Evolutionary conservation across 1,284 basidiomycete genomes (phyloP).

Genomic region (Puccinia hordei): DNA sequence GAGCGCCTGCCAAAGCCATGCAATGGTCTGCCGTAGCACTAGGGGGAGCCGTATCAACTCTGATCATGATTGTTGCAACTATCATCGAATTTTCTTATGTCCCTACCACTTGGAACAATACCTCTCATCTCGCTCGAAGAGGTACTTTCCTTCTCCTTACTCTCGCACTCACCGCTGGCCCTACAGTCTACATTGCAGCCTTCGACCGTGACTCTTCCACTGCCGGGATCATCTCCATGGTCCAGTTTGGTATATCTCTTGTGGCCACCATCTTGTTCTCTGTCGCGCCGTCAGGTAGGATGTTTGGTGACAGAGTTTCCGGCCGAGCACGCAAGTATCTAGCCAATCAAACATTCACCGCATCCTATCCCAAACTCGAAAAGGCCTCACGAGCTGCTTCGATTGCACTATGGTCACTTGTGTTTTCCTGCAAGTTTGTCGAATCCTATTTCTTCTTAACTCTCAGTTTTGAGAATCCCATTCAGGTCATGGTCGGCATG

Average conservation of each 20-base stretch:
- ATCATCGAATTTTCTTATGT: slow-evolving; percentile 92
- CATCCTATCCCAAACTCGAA: slow-evolving; percentile 77
- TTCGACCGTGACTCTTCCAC: slow-evolving; percentile 68
- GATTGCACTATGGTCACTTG: slow-evolving; percentile 76
- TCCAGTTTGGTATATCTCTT: slow-evolving; percentile 87
- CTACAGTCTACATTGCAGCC: slow-evolving; percentile 76
- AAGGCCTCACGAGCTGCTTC: slow-evolving; percentile 70
- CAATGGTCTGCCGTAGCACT: slow-evolving; percentile 84
- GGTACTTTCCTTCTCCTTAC: slow-evolving; percentile 80
- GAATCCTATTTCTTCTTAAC: slow-evolving; percentile 97
- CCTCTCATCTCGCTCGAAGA: slow-evolving; percentile 84
- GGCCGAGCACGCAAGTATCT: slow-evolving; percentile 91
- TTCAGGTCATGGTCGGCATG: slow-evolving; percentile 88
- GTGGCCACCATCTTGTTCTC: slow-evolving; percentile 78
- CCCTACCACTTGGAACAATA: slow-evolving; percentile 95
- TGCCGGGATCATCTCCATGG: slow-evolving; percentile 81
- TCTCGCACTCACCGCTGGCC: slow-evolving; percentile 79
- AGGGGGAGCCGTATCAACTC: slow-evolving; percentile 82
- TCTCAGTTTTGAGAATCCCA: slow-evolving; percentile 84
- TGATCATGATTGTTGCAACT: slow-evolving; percentile 91
- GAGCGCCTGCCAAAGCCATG: slow-evolving; percentile 70
- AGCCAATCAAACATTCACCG: slow-evolving; percentile 92
- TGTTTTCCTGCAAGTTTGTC: slow-evolving; percentile 89
- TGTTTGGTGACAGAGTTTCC: slow-evolving; percentile 92
- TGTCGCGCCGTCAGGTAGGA: slow-evolving; percentile 83